These are phyloP conservation scores for Aspergillus ostianus DNA, from an alignment of 495 filamentous ascomycete genomes.

Conservation along the genomic window DNA sequence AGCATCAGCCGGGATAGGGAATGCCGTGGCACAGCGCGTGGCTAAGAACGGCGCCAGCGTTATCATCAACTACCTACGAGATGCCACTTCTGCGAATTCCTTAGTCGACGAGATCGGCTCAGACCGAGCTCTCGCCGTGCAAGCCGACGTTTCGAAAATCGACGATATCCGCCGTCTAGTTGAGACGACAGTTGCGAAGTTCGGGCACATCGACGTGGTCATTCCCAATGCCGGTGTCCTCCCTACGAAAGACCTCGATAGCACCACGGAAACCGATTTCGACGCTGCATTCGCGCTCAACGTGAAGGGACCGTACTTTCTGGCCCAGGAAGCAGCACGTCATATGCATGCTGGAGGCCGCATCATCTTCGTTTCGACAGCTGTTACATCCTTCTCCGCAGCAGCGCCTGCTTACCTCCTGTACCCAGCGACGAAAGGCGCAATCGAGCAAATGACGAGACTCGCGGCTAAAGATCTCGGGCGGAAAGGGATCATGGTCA, in stretches of 20 bases:
- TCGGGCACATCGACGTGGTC: conserved; percentile 60
- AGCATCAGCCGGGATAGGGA: conserved; percentile 66
- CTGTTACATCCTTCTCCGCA: conserved; percentile 39
- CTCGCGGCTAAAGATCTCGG: conserved; percentile 64
- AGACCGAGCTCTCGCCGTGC: conserved; percentile 52
- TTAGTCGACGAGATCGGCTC: conserved; percentile 53
- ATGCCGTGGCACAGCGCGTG: conserved; percentile 53
- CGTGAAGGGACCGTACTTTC: conserved; percentile 68
- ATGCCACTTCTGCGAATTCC: conserved; percentile 51
- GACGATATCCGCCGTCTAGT: conserved; percentile 42
- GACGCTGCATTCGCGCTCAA: conserved; percentile 56
- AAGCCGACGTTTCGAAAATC: conserved; percentile 48
- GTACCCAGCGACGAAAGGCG: conserved; percentile 64
- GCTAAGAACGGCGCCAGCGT: conserved; percentile 59
- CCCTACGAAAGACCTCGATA: conserved; percentile 41
- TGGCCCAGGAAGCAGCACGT: conserved; percentile 59
- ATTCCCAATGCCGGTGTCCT: conserved; percentile 58
- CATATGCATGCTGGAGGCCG: conserved; percentile 57
- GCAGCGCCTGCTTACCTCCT: conserved; percentile 60
- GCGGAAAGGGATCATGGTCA: conserved; percentile 59
- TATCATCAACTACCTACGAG: conserved; percentile 61
- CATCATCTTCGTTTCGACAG: conserved; percentile 62
- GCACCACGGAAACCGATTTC: conserved; percentile 58
- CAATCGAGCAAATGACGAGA: conserved; percentile 68
- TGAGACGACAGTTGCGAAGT: conserved; percentile 42